Conservation (phyloP, 2,329 filamentous ascomycete species). For the Alternaria gansuensis region DNA sequence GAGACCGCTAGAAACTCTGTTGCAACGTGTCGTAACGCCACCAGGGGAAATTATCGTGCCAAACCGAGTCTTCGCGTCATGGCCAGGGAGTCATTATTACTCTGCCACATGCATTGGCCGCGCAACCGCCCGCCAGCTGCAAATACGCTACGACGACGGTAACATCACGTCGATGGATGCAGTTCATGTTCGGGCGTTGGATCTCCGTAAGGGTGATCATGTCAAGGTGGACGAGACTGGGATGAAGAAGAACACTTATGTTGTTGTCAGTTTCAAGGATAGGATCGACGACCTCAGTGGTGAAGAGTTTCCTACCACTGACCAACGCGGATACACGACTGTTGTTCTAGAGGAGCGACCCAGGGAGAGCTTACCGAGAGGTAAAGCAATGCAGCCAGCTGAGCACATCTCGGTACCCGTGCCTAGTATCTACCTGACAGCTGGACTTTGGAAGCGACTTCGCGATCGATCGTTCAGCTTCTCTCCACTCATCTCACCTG, state of each 20-base stretch:
- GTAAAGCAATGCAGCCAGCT: conserved; percentile 19
- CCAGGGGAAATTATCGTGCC: conserved; percentile 51
- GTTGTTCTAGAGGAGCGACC: conserved; percentile 54
- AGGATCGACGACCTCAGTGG: conserved; percentile 35
- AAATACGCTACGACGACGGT: conserved; percentile 60
- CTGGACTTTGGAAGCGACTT: conserved; percentile 55
- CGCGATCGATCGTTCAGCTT: conserved; percentile 51
- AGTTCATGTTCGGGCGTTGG: conserved; percentile 53
- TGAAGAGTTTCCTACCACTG: conserved; percentile 51
- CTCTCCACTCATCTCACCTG: conserved; percentile 28
- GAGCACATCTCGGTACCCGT: conserved; percentile 54
- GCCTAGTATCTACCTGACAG: conserved; percentile 56
- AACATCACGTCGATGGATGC: conserved; percentile 54
- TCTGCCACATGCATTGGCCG: conserved; percentile 66
- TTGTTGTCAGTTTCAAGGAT: conserved; percentile 57
- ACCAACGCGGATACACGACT: conserved; percentile 54
- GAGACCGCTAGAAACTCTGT: conserved; percentile 12
- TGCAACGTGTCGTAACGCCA: conserved; percentile 26
- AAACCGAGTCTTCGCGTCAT: conserved; percentile 66
- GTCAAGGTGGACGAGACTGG: conserved; percentile 58
- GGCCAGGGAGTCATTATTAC: conserved; percentile 66
- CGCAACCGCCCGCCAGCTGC: conserved; percentile 55
- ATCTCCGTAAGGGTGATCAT: conserved; percentile 56
- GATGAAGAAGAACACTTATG: conserved; percentile 57
- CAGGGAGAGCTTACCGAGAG: conserved; percentile 50